Evolutionary conservation across 2,329 filamentous ascomycete genomes (phyloP), one percentile per base, ranked within the genome.

Genomic region (Monosporascus sp.): DNA sequence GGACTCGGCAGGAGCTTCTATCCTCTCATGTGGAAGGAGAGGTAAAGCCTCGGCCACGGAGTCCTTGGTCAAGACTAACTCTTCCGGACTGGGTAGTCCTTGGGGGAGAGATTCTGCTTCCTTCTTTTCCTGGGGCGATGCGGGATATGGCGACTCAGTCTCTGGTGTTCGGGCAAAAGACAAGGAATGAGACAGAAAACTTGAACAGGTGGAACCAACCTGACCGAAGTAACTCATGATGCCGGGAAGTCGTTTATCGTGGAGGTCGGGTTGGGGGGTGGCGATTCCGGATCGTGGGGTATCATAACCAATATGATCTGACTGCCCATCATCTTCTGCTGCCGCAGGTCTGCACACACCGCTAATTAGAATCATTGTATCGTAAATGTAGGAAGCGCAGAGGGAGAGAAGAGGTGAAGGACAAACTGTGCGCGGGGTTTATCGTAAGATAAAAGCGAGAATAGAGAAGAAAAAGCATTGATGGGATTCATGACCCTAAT

Each of bases 181-280:
- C 62, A 69, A 71, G 54, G 65, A 66, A 62, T 68, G 64, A 62
- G 68, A 71, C 62, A 70, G 69, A 64, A 71, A 72, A 70, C 77
- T 73, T 80, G 82, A 81, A 85, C 85, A 84, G 78, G 82, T 84
- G 80, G 83, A 82, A 97, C 94, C 86, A 96, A 99, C 94, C 93
- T 99, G 94, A 78, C 88, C 88, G 82, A 97, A 96, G 81, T 94
- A 97, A 80, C 88, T 95, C 82, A 94, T 88, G 77, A 97, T 96
- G 70, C 91, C 90, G 62, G 94, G 94, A 69, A 96, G 80, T 74
- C 94, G 88, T 77, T 96, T 97, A 77, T 99, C 94, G 68, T 89
- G 86, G 59, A 88, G 86, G 74, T 97, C 93, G 62, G 94, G 94
- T 67, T 92, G 89, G 62, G 94, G 94, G 58, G 94, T 99, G 61